A percentile compares a stretch with the other conserved stretches of the same genome.
These are phyloP conservation scores for Porcisia hertigi DNA, from an alignment of 208 protist genomes.

Conservation along the genomic window DNA sequence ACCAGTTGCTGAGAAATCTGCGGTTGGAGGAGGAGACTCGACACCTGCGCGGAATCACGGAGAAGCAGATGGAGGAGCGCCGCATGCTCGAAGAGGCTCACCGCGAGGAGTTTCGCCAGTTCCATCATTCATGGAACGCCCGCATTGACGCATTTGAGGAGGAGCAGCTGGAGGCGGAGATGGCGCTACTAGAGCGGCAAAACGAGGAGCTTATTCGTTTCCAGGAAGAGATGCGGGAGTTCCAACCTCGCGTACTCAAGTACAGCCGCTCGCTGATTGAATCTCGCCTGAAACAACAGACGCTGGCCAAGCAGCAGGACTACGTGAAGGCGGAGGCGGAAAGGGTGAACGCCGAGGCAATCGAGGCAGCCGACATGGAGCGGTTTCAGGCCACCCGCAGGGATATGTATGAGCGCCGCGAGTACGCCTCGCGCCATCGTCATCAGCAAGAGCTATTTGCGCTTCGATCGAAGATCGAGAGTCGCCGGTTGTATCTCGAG, in stretches of 20 bases:
- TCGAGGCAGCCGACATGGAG: slow-evolving; percentile 76
- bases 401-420: slow-evolving; percentile 60
- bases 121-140: slow-evolving; percentile 88
- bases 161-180: slow-evolving; percentile 77
- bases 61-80: slow-evolving; percentile 89
- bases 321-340: slow-evolving; percentile 82
- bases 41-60: slow-evolving; percentile 83
- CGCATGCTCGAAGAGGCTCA: slow-evolving; percentile 81
- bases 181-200: slow-evolving; percentile 86
- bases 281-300: slow-evolving; percentile 77
- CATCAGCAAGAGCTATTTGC: slow-evolving; percentile 87
- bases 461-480: slow-evolving; percentile 73
- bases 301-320: slow-evolving; percentile 86
- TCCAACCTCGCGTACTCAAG: slow-evolving; percentile 52
- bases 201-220: slow-evolving; percentile 84
- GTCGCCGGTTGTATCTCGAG: slow-evolving; percentile 72
- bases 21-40: slow-evolving; percentile 90
- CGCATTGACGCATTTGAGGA: slow-evolving; percentile 89
- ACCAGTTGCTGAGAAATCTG: slow-evolving; percentile 88
- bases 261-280: slow-evolving; percentile 83
- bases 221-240: slow-evolving; percentile 68
- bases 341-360: slow-evolving; percentile 75
- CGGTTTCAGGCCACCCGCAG: slow-evolving; percentile 63
- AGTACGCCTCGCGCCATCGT: slow-evolving; percentile 60
- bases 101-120: slow-evolving; percentile 85